Base-by-base conservation (phyloP, 139 green algal species). In the Chlamydomonas urium region DNA sequence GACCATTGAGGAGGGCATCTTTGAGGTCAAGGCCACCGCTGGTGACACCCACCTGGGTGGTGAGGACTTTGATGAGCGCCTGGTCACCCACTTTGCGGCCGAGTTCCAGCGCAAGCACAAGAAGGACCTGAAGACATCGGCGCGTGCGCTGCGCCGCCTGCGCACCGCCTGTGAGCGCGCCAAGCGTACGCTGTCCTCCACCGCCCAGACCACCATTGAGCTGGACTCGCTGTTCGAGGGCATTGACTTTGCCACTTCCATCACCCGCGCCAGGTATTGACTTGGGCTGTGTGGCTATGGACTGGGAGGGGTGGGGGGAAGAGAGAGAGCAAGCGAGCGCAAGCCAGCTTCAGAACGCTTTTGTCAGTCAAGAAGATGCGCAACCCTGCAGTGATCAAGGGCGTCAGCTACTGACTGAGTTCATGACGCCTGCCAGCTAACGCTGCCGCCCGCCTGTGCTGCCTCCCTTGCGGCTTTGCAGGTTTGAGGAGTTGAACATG, bases 101-200 rank as follows among this genome's bases (percentile, higher is more conserved):
- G 95, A 99, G 83, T 98, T 99, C 89, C 96, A 99, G 91, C 83
- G 94, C 80, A 98, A 98, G 91, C 83, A 96, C 90, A 98, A 97
- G 88, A 98, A 98, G 87, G 93, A 98, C 79, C 88, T 99, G 75
- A 90, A 74, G 50, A 76, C 88, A 1, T 83, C 78, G 23, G 79
- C 85, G 4, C 79, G 85, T 38, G 79, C 80, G 5, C 80, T 86
- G 78, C 76, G 85, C 56, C 80, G 76, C 33, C 85, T 98, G 71
- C 83, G 87, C 37, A 98, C 90, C 19, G 87, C 93, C 19, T 94
- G 88, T 70, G 93, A 98, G 88, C 87, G 93, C 66, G 93, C 93
- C 36, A 98, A 98, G 91, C 91, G 90, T 58, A 93, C 93, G 1
- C 85, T 96, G 60, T 96, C 90, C 1, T 81, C 81, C 65, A 69